Base-by-base conservation (phyloP, 1,284 basidiomycete species). In the Pseudozyma pruni region DNA sequence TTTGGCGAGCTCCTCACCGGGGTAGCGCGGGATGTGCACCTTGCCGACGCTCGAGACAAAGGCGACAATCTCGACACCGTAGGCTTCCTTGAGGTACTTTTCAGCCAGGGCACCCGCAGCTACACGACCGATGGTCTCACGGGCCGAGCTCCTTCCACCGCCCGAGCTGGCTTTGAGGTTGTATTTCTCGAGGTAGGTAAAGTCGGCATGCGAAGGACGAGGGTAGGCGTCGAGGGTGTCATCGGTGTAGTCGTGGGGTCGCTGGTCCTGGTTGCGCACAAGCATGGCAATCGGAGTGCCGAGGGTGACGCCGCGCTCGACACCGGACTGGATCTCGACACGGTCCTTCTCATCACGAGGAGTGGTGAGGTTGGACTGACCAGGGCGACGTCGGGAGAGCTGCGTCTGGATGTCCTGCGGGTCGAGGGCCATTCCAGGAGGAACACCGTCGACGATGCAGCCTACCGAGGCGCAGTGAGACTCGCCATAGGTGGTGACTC, bases 41-140 rank as follows among this genome's bases (percentile, higher is more conserved):
- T 94, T 95, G 55, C 96, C 96, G 4, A 98, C 96, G 5, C 92
- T 94, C 3, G 91, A 93, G 29, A 98, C 95, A 80, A 98, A 98
- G 0, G 94, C 94, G 34, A 98, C 91, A 72, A 98, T 94, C 84
- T 98, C 93, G 62, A 98, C 88, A 19, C 93, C 93, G 81, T 91
- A 90, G 9, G 89, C 93, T 58, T 89, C 85, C 78, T 89, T 91
- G 50, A 99, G 87, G 85, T 97, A 99, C 84, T 90, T 93, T 84
- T 98, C 96, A 2, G 96, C 96, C 70, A 99, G 95, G 7, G 96
- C 94, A 43, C 96, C 96, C 3, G 96, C 96, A 13, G 96, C 96
- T 31, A 99, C 96, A 61, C 95, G 90, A 20, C 92, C 96, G 74
- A 98, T 95, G 17, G 96, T 98, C 85, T 99, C 96, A 34, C 96